phyloP scores from a whole-genome alignment of 805 yeast species.

The Yarrowia divulgata region DNA sequence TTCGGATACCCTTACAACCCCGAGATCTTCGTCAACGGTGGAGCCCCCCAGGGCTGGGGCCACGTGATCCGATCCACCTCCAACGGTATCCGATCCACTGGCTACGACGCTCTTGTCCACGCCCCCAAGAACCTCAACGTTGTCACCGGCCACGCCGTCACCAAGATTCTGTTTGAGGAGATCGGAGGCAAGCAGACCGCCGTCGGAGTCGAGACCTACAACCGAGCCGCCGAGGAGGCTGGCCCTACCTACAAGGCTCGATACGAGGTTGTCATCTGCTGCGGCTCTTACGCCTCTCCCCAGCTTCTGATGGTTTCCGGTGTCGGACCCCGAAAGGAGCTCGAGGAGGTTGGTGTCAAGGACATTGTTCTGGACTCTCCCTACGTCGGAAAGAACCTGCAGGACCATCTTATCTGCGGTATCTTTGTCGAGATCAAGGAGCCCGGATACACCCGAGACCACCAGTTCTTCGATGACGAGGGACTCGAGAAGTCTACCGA shows the following conservation, averaged over 20 bases:
- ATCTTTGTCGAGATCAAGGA: conserved; percentile 38
- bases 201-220: conserved; percentile 38
- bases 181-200: conserved; percentile 38
- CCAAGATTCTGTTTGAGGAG: conserved; percentile 38
- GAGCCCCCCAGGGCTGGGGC: conserved; percentile 39
- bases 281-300: conserved; percentile 51
- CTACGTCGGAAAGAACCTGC: conserved; percentile 50
- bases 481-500: conserved; percentile 38
- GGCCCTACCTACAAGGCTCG: conserved; percentile 45
- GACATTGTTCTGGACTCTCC: conserved; percentile 46
- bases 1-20: conserved; percentile 39
- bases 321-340: conserved; percentile 48
- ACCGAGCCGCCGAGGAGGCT: conserved; percentile 38
- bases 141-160: conserved; percentile 36
- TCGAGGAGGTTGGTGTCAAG: conserved; percentile 47
- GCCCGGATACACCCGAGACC: conserved; percentile 36
- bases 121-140: conserved; percentile 39
- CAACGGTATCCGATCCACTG: conserved; percentile 38
- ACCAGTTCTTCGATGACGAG: conserved; percentile 38
- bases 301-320: conserved; percentile 50
- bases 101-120: conserved; percentile 38
- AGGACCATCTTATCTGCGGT: conserved; percentile 48
- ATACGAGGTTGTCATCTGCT: conserved; percentile 47
- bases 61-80: conserved; percentile 38
- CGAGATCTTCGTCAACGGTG: conserved; percentile 39